Percentiles rank a stretch among this genome's conserved stretches.
Evolutionary conservation across 192 early-diverging fungal species (phyloP).

Genomic region (Spizellomyces punctatus): DNA sequence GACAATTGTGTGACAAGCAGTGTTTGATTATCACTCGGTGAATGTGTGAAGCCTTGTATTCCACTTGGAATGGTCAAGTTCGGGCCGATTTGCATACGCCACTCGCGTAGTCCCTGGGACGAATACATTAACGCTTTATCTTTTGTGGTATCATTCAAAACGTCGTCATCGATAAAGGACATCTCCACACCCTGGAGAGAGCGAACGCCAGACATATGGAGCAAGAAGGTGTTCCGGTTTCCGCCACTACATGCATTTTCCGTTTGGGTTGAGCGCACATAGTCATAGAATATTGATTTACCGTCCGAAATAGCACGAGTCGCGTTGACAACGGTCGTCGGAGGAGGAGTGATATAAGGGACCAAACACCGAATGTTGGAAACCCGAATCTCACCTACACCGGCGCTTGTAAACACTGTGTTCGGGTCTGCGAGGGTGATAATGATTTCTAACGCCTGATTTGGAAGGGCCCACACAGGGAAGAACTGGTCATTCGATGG

Average conservation of each 20-base stretch:
- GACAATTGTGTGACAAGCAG: constrained; percentile 8
- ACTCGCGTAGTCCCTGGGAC: constrained; percentile 2
- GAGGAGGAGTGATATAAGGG: constrained; percentile 17
- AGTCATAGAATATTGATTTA: constrained; percentile 17
- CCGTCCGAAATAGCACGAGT: constrained; percentile 16
- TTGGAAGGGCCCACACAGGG: constrained; percentile 13
- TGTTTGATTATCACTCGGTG: constrained; percentile 5
- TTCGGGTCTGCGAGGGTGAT: constrained; percentile 14
- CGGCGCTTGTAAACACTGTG: constrained; percentile 1
- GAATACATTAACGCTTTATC: constrained; percentile 20
- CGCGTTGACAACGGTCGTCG: neutral
- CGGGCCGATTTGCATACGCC: neutral
- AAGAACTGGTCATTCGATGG: neutral
- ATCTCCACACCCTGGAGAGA: neutral
- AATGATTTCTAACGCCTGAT: constrained; percentile 18
- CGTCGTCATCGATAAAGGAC: constrained; percentile 6
- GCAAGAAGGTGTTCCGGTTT: constrained; percentile 14
- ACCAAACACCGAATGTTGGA: constrained; percentile 21
- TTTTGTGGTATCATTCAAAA: neutral
- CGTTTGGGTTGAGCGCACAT: neutral
- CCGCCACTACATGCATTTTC: constrained; percentile 8
- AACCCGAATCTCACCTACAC: constrained; percentile 9
- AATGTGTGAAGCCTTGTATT: constrained; percentile 8
- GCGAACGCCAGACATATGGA: constrained; percentile 7
- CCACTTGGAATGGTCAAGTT: constrained; percentile 9